phyloP scores from a whole-genome alignment of 352 stramenopile species.

The Globisporangium irregulare region DNA sequence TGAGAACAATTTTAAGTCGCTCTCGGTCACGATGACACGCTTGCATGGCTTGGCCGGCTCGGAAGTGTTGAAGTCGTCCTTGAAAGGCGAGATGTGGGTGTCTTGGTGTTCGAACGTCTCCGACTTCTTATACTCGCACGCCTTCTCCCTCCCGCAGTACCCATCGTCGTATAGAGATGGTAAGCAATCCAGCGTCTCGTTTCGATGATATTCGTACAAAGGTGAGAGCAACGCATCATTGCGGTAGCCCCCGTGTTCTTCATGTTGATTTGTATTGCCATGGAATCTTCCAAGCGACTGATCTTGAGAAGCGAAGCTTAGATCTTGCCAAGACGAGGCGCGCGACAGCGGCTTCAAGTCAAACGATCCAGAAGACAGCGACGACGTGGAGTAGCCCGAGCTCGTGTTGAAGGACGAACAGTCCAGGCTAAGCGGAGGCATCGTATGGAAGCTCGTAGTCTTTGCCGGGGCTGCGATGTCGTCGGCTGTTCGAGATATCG shows the following conservation, averaged over 20 bases:
- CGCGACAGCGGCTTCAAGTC: conserved; percentile 5
- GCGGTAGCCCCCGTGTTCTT: not conserved
- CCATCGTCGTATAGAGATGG: conserved; percentile 20
- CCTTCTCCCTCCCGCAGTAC: not conserved
- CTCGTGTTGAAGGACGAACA: not conserved
- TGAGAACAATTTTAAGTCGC: conserved; percentile 32
- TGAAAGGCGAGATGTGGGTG: conserved; percentile 7
- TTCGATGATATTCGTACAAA: conserved; percentile 8
- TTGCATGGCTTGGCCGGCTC: conserved; percentile 40
- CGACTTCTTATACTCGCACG: conserved; percentile 3
- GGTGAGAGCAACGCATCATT: not conserved
- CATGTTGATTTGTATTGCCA: not conserved
- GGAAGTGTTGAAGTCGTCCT: conserved; percentile 19
- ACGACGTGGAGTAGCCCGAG: not conserved
- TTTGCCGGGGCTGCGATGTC: not conserved
- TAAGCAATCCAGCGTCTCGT: conserved; percentile 2
- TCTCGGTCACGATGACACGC: conserved; percentile 50
- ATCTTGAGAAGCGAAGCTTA: not conserved
- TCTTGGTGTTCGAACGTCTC: not conserved
- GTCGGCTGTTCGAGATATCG: conserved; percentile 5
- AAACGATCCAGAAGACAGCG: not conserved
- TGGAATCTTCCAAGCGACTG: not conserved
- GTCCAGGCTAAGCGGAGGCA: conserved; percentile 5
- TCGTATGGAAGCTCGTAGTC: not conserved
- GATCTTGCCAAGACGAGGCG: not conserved